Evolutionary conservation across 495 filamentous ascomycete genomes (phyloP), one percentile per base, ranked within the genome.

Genomic region (Tricharina praecox): DNA sequence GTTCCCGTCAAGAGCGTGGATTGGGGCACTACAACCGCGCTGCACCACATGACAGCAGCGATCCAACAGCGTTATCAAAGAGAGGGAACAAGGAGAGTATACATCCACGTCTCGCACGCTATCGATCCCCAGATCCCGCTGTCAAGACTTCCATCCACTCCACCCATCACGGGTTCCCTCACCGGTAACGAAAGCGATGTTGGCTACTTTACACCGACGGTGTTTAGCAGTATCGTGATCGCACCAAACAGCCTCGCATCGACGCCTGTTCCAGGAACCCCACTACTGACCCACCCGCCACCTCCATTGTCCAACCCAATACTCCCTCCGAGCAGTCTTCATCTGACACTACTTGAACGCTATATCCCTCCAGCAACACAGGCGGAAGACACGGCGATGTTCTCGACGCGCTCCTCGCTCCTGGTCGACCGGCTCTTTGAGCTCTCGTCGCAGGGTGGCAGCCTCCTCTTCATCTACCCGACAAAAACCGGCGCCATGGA

Each of bases 371-470:
- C 79, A 11, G 67, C 73, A 1, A 73, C 74, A 4, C 49, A 55
- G 3, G 65, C 74, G 50, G 78, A 82, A 52, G 78, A 77, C 43
- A 59, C 64, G 23, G 69, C 77, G 52, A 67, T 82, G 50, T 81
- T 82, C 58, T 63, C 60, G 26, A 53, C 62, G n/a, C 64, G 64
- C 16, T 69, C 70, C 8, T 80, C 77, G 0, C 69, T 78, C 32
- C 67, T 84, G n/a, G 67, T 78, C 23, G 77, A 84, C 55, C 76
- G 79, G 9, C 60, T 84, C 28, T 63, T 66, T 39, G 79, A 84
- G 53, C 68, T 84, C 0, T 74, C 75, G 0, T 68, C 72, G 0
- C 52, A 75, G 20, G 67, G 70, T 24, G 79, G 79, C 40, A 69
- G 66, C 19, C 60, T 83, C 8, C 56, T 82, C 16, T 80, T 84